These are phyloP conservation scores for Cyanidiococcus yangmingshanensis DNA, from an alignment of 23 red algal genomes.

Conservation along the genomic window DNA sequence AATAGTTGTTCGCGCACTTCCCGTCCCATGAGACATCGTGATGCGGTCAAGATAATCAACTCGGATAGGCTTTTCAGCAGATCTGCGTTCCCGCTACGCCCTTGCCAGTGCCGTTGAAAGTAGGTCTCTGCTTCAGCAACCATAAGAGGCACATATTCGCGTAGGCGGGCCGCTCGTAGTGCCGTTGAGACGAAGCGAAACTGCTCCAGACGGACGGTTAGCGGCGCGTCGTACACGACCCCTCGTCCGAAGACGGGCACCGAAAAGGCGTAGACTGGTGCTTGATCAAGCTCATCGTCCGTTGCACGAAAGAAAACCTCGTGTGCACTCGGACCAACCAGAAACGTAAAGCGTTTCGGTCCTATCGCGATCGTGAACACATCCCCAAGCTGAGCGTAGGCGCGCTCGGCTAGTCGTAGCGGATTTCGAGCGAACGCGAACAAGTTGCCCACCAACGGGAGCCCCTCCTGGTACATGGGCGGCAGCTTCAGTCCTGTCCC, in stretches of 20 bases:
- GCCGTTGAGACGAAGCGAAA: slow-evolving; percentile 78
- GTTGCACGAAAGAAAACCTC: slow-evolving; percentile 73
- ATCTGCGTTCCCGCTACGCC: slow-evolving; percentile 60
- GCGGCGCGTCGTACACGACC: slow-evolving; percentile 90
- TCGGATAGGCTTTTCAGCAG: slow-evolving; percentile 55
- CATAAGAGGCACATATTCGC: slow-evolving; percentile 86
- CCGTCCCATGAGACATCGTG: slow-evolving; percentile 88
- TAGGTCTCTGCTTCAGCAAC: slow-evolving; percentile 68
- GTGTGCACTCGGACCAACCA: slow-evolving; percentile 67
- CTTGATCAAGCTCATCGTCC: slow-evolving; percentile 91
- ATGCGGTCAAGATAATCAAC: slow-evolving; percentile 93
- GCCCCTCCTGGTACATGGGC: slow-evolving; percentile 69
- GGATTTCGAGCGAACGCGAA: slow-evolving; percentile 68
- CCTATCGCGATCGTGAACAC: slow-evolving; percentile 73
- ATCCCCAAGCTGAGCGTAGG: slow-evolving; percentile 53
- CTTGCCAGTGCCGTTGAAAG: slow-evolving; percentile 45
- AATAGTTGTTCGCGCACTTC: slow-evolving; percentile 95
- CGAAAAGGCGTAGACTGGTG: slow-evolving; percentile 76
- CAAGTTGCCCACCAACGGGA: slow-evolving; percentile 63
- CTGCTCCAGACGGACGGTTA: slow-evolving; percentile 71
- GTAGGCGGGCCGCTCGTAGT: slow-evolving; percentile 59
- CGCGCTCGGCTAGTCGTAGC: slow-evolving; percentile 60
- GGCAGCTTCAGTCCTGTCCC: slow-evolving; percentile 13
- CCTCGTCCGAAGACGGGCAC: slow-evolving; percentile 88
- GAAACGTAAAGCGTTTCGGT: slow-evolving; percentile 75